These are phyloP conservation scores for Bipolaris sorokiniana DNA, from an alignment of 2,329 filamentous ascomycete genomes.

Conservation along the genomic window DNA sequence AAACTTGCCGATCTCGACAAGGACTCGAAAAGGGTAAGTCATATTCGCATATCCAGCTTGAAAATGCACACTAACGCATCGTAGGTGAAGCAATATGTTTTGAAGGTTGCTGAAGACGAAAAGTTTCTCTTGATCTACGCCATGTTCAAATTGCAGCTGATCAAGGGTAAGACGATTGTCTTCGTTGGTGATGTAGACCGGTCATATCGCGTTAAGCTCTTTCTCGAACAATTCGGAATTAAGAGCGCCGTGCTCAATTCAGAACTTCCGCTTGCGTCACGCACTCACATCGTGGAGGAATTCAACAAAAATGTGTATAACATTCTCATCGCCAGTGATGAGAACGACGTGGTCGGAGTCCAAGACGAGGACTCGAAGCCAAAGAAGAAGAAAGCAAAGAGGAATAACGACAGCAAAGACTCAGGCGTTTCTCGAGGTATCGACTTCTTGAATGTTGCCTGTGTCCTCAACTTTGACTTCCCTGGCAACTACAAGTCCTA, in stretches of 20 bases:
- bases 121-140: conserved; percentile 94
- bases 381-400: conserved; percentile 65
- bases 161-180: conserved; percentile 89
- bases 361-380: conserved; percentile 49
- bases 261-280: conserved; percentile 88
- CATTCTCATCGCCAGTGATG: conserved; percentile 95
- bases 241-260: conserved; percentile 93
- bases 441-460: conserved; percentile 86
- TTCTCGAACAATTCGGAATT: conserved; percentile 95
- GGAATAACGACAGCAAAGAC: conserved; percentile 70
- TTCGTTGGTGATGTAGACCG: conserved; percentile 87
- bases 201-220: conserved; percentile 91
- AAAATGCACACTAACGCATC: not conserved
- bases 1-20: conserved; percentile 84
- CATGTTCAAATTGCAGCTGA: conserved; percentile 91
- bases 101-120: conserved; percentile 94
- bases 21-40: conserved; percentile 64
- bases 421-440: conserved; percentile 96
- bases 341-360: conserved; percentile 80
- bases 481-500: conserved; percentile 88
- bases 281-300: conserved; percentile 93
- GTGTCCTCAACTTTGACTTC: conserved; percentile 94
- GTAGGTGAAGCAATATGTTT: conserved; percentile 79
- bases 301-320: conserved; percentile 98
- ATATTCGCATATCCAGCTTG: too few species aligned